These are phyloP conservation scores for Babesia ovata DNA, from an alignment of 169 alveolate genomes.

Conservation along the genomic window DNA sequence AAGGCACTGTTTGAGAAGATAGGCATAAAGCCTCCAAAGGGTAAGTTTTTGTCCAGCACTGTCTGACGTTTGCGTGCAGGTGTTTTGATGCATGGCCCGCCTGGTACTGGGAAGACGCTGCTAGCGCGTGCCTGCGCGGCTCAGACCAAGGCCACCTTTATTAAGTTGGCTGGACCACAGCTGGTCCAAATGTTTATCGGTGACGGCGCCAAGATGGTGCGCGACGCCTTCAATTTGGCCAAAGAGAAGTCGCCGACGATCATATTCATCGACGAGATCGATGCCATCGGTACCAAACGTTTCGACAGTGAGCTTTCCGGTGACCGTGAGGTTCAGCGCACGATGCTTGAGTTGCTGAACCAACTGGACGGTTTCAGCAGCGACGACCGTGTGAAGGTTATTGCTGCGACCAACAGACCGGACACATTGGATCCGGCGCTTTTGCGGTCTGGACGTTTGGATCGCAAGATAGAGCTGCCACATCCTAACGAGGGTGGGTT, in stretches of 20 bases:
- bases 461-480: constrained; percentile 98
- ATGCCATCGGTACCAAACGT: constrained; percentile 97
- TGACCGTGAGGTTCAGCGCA: constrained; percentile 98
- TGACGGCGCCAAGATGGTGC: constrained; percentile 98
- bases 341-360: constrained; percentile 97
- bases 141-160: constrained; percentile 96
- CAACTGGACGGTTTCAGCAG: constrained; percentile 94
- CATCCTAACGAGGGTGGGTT: constrained; percentile 93
- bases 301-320: constrained; percentile 95
- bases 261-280: constrained; percentile 98
- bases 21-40: constrained; percentile 99
- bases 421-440: constrained; percentile 98
- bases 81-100: constrained; percentile 99
- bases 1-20: constrained; percentile 97
- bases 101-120: constrained; percentile 94
- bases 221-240: constrained; percentile 98
- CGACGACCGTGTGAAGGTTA: constrained; percentile 89
- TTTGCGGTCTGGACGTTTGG: constrained; percentile 98
- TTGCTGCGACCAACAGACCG: constrained; percentile 99
- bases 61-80: constrained; percentile 66
- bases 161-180: constrained; percentile 98
- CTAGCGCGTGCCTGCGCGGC: constrained; percentile 97
- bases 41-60: constrained; percentile 7
- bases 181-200: constrained; percentile 99
- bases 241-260: constrained; percentile 99